phyloP scores from a whole-genome alignment of 2,329 filamentous ascomycete species.

The Talaromyces amestolkiae region DNA sequence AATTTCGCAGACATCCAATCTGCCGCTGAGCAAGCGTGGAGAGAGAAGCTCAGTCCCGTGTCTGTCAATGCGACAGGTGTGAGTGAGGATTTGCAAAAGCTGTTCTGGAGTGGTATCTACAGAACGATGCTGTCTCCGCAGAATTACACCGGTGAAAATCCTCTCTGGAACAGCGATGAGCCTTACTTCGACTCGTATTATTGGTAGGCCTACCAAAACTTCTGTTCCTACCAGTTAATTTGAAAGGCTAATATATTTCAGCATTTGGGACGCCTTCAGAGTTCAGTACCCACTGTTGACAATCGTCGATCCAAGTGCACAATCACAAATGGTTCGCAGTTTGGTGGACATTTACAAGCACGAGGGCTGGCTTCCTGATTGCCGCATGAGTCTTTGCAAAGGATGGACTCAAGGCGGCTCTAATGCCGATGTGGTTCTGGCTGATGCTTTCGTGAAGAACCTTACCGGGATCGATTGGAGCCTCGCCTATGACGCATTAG shows the following conservation, averaged over 20 bases:
- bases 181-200: slow-evolving; percentile 75
- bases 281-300: slow-evolving; percentile 68
- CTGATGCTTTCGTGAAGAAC: slow-evolving; percentile 67
- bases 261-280: slow-evolving; percentile 68
- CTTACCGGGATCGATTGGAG: slow-evolving; percentile 65
- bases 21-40: slow-evolving; percentile 53
- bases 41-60: slow-evolving; percentile 53
- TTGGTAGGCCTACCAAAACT: slow-evolving; percentile 46
- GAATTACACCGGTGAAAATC: slow-evolving; percentile 71
- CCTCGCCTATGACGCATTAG: slow-evolving; percentile 64
- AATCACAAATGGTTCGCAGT: slow-evolving; percentile 65
- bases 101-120: slow-evolving; percentile 69
- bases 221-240: not conserved
- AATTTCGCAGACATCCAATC: slow-evolving; percentile 47
- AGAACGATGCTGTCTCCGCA: slow-evolving; percentile 68
- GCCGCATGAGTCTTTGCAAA: slow-evolving; percentile 69
- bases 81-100: slow-evolving; percentile 44
- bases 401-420: slow-evolving; percentile 70
- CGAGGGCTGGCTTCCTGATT: slow-evolving; percentile 70
- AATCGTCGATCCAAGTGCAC: slow-evolving; percentile 61
- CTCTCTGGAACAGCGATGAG: slow-evolving; percentile 61
- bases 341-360: slow-evolving; percentile 69
- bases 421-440: slow-evolving; percentile 67
- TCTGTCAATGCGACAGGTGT: slow-evolving; percentile 53
- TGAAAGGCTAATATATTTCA: slow-evolving; percentile 17